Evolutionary conservation across 805 yeast genomes (phyloP).

Genomic region (Starmerella asiatica): DNA sequence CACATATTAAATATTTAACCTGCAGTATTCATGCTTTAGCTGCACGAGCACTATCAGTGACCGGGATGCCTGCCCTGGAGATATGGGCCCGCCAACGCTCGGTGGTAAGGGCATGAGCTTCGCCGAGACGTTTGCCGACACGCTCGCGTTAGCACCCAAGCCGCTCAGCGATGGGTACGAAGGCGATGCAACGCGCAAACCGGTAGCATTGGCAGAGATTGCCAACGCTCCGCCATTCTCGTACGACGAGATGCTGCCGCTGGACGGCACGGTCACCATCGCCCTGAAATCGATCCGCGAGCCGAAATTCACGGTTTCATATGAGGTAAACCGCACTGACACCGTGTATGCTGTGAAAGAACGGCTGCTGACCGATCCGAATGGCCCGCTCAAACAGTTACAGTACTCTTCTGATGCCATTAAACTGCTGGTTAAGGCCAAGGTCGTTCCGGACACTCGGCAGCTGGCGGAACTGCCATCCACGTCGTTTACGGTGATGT

Average conservation of each 20-base stretch:
- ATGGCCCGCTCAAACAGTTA: constrained; percentile 17
- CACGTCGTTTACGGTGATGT: constrained; percentile 19
- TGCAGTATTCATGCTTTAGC: too few species aligned
- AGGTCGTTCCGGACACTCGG: constrained; percentile 19
- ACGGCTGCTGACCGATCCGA: constrained; percentile 23
- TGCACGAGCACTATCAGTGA: too few species aligned
- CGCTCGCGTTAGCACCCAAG: constrained; percentile 11
- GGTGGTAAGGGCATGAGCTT: constrained; percentile 2
- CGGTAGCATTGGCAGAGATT: constrained; percentile 5
- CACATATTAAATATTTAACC: too few species aligned
- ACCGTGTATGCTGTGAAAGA: constrained; percentile 24
- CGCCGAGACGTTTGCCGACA: constrained; percentile 5
- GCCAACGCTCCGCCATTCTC: constrained; percentile 13
- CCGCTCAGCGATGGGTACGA: constrained; percentile 11
- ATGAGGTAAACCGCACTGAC: constrained; percentile 18
- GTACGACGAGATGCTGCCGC: not conserved
- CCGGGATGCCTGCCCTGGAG: too few species aligned
- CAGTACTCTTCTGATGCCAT: constrained; percentile 9
- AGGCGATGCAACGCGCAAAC: constrained; percentile 3
- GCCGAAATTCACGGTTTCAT: constrained; percentile 44
- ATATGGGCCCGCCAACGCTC: too few species aligned
- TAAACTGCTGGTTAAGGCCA: constrained; percentile 17
- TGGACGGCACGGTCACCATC: constrained; percentile 19
- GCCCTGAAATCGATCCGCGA: constrained; percentile 54
- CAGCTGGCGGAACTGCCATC: constrained; percentile 16